Base-by-base conservation (phyloP, 179 eudicot species). In the Kewa caespitosa region DNA sequence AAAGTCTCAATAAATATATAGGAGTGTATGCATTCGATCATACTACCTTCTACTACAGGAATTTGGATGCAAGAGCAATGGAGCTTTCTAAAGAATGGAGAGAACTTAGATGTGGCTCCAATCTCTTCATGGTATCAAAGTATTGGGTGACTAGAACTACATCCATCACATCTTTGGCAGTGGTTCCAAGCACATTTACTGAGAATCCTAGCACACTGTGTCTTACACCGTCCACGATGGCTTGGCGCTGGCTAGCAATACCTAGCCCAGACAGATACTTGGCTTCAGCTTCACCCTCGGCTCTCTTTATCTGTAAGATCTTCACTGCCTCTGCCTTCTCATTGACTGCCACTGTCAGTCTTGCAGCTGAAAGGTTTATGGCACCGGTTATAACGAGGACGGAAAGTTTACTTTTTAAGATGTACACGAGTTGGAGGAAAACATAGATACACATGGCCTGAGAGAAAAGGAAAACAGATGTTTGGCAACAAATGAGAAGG, bases 301-400 rank as follows among this genome's bases (percentile, higher is more conserved):
- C 91, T 74, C 83, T 69, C 85, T 88, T 88, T 37, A 86, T 88
- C 65, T 84, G 91, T 59, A 88, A 52, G 70, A 88, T 86, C 48
- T 88, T 88, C 69, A 86, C 91, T 41, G 92, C 92, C 76, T 89
- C 92, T 8, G 92, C 90, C 76, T 89, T 89, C 72, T 89, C 91
- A 43, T 82, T 86, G 15, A 88, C 85, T 69, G 92, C 92, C 74
- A 81, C 37, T 80, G 88, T 83, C 84, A 86, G 2, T 73, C 90
- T 81, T 62, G 90, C 87, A 83, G 92, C 92, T 86, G 89, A 42
- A 57, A 46, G 52, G 34, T 52, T 70, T 37, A 36, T 14, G 7
- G 12, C 12, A 15, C 20, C 25, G 34, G 63, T 54, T 52, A 71
- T 31, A 33, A 38, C n/a, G 25, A 31, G 39, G 50, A 6, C 20